Percentiles rank a stretch among this genome's conserved stretches.
Conservation (phyloP, 1,284 basidiomycete genomes). For the Takashimella tepidaria region DNA sequence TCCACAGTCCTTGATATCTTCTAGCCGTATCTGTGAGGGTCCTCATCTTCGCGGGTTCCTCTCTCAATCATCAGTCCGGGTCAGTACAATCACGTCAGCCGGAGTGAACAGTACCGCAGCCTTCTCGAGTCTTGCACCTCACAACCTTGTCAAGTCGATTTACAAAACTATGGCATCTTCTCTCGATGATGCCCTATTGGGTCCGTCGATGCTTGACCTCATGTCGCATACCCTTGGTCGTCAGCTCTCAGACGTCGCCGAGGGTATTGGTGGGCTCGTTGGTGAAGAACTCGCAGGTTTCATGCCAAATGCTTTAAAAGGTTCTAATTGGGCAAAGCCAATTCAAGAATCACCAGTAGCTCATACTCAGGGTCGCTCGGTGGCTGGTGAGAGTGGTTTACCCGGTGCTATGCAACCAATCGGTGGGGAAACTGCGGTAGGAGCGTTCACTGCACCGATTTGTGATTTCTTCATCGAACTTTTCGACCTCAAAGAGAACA, state of each 20-base stretch:
- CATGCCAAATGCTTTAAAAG: constrained; percentile 55
- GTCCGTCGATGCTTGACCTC: constrained; percentile 88
- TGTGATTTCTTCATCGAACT: constrained; percentile 87
- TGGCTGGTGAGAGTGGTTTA: constrained; percentile 57
- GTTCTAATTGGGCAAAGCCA: not conserved
- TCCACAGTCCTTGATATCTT: constrained; percentile 63
- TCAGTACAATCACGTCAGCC: constrained; percentile 1
- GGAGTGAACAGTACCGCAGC: constrained; percentile 29
- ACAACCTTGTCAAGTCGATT: constrained; percentile 67
- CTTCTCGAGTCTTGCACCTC: constrained; percentile 55
- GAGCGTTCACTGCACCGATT: constrained; percentile 84
- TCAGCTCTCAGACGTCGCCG: constrained; percentile 81
- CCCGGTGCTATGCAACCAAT: constrained; percentile 58
- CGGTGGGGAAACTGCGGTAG: constrained; percentile 78
- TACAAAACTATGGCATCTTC: constrained; percentile 84
- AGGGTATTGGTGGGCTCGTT: constrained; percentile 68
- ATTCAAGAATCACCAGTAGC: not conserved
- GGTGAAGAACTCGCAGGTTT: constrained; percentile 53
- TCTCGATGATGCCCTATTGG: constrained; percentile 88
- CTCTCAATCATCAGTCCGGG: constrained; percentile 53
- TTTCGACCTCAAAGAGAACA: constrained; percentile 90
- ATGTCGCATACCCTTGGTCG: constrained; percentile 63
- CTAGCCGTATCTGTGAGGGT: constrained; percentile 73
- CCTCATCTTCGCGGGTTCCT: constrained; percentile 79
- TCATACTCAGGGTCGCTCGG: not conserved